A percentile compares a stretch with the other conserved stretches of the same genome.
These are phyloP conservation scores for Obba rivulosa DNA, from an alignment of 768 basidiomycete species.

Conservation along the genomic window DNA sequence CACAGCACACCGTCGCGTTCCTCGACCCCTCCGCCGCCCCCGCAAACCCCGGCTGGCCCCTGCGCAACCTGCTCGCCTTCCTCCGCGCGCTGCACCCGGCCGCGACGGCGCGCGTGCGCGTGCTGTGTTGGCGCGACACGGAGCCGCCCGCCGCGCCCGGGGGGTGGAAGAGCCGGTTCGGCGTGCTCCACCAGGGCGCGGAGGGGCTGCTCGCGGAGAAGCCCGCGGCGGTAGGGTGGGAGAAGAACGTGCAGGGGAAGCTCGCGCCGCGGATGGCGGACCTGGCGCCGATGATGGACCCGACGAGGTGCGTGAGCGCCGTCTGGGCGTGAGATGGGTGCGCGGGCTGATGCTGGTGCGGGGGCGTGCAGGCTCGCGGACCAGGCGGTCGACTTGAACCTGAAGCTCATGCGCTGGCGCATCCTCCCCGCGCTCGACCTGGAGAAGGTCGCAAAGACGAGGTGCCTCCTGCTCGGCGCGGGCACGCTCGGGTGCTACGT, in stretches of 20 bases:
- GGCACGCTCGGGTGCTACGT: constrained; percentile 98
- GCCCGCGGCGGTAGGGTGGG: constrained; percentile 88
- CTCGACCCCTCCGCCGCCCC: constrained; percentile 75
- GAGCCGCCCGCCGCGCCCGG: constrained; percentile 37
- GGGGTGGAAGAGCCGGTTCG: constrained; percentile 62
- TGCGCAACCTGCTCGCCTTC: constrained; percentile 87
- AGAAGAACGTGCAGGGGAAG: constrained; percentile 86
- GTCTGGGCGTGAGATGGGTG: background rate
- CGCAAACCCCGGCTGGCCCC: constrained; percentile 63
- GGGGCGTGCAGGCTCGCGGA: constrained; percentile 63
- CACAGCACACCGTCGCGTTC: constrained; percentile 26
- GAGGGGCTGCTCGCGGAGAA: constrained; percentile 9
- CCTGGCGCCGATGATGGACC: constrained; percentile 96
- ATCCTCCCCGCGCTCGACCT: constrained; percentile 87
- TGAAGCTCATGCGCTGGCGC: constrained; percentile 98
- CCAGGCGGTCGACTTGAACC: constrained; percentile 96
- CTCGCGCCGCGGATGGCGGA: constrained; percentile 85
- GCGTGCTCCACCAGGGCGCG: constrained; percentile 37
- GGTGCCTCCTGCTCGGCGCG: constrained; percentile 85
- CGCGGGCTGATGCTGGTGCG: background rate
- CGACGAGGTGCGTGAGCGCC: constrained; percentile 46
- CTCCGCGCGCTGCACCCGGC: constrained; percentile 57
- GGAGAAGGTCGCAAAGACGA: constrained; percentile 76
- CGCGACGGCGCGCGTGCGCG: constrained; percentile 35
- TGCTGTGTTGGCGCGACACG: constrained; percentile 75